Evolutionary conservation across 1,139 yeast genomes (phyloP), one percentile per base, ranked within the genome.

Genomic region (Suhomyces kunorum): DNA sequence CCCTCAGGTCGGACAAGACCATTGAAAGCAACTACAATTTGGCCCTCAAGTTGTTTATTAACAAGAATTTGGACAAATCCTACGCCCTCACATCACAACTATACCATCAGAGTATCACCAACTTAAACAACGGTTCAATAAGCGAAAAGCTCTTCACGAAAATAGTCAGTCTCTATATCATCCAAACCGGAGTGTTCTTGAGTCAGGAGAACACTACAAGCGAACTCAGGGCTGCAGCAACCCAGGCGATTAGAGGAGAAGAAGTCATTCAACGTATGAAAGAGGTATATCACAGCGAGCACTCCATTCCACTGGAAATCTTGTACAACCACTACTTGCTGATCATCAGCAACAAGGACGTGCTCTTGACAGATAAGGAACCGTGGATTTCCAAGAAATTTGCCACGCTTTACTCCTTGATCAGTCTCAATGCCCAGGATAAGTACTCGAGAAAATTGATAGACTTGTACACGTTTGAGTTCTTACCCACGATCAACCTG

Each of bases 41-140:
- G 31, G 66, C 76, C 0, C 51, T 68, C 39, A 72, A 71, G 52
- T 59, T 61, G 40, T 72, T 72, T 49, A 61, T 66, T 50, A 70
- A 68, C 48, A 68, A 64, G 50, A 62, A 67, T 45, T 64, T 71
- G 36, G 55, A 50, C 5, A 57, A 59, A 37, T 68, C 76, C 6
- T 71, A 56, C 46, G 59, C 49, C 18, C 49, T 69, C 14, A 54
- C 61, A 18, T 52, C 50, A 30, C 50, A 54, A 34, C 51, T 68
- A 29, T 65, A 61, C 43, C 46, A 46, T 13, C 45, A 46, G 9
- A 44, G 62, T 12, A 56, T 61, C 38, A 43, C 48, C 6, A 61
- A 61, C 36, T 58, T 54, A 34, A 44, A 46, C 9, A 54, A 58
- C 26, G 68, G 64, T 12, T 47, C 54, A 24, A 56, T 69, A 13